Evolutionary conservation across 2,329 filamentous ascomycete genomes (phyloP).

Genomic region (Aureobasidium uvarum): DNA sequence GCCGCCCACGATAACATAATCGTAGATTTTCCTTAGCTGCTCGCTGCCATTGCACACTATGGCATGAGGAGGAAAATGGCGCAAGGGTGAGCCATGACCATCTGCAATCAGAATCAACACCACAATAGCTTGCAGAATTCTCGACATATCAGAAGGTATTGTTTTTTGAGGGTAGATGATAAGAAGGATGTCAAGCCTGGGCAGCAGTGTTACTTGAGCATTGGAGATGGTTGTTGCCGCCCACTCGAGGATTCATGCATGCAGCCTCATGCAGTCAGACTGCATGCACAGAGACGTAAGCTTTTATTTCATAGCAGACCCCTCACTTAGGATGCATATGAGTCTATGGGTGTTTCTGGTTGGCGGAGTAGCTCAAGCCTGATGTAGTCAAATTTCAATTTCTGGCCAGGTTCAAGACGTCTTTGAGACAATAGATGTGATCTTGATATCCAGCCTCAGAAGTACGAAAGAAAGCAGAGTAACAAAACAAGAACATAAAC

Average conservation of each 20-base stretch:
- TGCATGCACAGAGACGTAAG: not conserved
- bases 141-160: not conserved
- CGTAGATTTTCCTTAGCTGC: slow-evolving; percentile 32
- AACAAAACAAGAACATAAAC: not conserved
- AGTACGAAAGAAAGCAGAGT: too few species aligned
- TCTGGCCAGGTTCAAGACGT: too few species aligned
- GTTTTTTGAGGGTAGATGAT: not conserved
- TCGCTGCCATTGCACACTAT: not conserved
- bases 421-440: too few species aligned
- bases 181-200: too few species aligned
- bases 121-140: not conserved
- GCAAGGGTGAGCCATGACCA: not conserved
- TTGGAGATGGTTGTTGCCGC: not conserved
- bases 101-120: not conserved
- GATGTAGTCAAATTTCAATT: too few species aligned
- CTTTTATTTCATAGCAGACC: too few species aligned
- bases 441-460: too few species aligned
- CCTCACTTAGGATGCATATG: too few species aligned
- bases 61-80: not conserved
- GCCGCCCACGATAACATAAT: slow-evolving; percentile 44
- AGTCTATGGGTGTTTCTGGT: too few species aligned
- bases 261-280: not conserved
- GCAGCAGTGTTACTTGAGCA: not conserved
- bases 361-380: too few species aligned
- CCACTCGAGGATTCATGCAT: not conserved